These are phyloP conservation scores for Plasmodium vivax DNA, from an alignment of 169 alveolate species.

Conservation along the genomic window DNA sequence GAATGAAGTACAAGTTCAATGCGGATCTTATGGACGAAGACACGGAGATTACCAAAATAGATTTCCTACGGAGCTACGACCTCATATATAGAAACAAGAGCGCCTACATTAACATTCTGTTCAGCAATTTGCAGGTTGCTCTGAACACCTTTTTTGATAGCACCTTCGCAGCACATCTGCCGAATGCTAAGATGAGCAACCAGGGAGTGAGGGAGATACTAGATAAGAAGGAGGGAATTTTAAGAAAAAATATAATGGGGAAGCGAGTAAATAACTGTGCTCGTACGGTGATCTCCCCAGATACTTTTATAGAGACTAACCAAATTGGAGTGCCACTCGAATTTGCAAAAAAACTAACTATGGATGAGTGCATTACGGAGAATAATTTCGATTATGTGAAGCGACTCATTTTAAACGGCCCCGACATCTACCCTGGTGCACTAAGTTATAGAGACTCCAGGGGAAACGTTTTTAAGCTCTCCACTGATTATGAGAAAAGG, in stretches of 20 bases:
- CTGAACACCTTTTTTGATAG: conserved; percentile 78
- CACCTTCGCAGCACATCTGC: conserved; percentile 48
- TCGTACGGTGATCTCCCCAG: conserved; percentile 99
- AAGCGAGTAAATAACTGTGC: conserved; percentile 99
- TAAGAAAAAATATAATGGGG: conserved; percentile 99
- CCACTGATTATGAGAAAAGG: conserved; percentile 84
- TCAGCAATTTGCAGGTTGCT: conserved; percentile 75
- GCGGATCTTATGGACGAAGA: conserved; percentile 74
- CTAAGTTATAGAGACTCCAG: conserved; percentile 85
- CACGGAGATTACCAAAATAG: conserved; percentile 81
- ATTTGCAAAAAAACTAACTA: conserved; percentile 94
- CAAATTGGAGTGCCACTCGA: conserved; percentile 97
- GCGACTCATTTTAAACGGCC: conserved; percentile 94
- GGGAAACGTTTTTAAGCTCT: conserved; percentile 81
- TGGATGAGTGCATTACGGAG: conserved; percentile 95
- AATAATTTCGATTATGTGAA: conserved; percentile 90
- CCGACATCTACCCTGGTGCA: conserved; percentile 98
- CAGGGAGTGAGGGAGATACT: conserved; percentile 95
- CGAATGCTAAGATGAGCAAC: conserved; percentile 77
- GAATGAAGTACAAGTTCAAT: conserved; percentile 51
- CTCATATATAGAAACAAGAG: conserved; percentile 75
- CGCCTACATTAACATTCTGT: conserved; percentile 63
- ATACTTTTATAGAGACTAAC: conserved; percentile 96
- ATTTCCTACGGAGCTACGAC: conserved; percentile 77
- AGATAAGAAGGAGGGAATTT: conserved; percentile 97